A percentile compares a stretch with the other conserved stretches of the same genome.
phyloP scores from a whole-genome alignment of 257 asterid species.

The Forsythia suspensa region DNA sequence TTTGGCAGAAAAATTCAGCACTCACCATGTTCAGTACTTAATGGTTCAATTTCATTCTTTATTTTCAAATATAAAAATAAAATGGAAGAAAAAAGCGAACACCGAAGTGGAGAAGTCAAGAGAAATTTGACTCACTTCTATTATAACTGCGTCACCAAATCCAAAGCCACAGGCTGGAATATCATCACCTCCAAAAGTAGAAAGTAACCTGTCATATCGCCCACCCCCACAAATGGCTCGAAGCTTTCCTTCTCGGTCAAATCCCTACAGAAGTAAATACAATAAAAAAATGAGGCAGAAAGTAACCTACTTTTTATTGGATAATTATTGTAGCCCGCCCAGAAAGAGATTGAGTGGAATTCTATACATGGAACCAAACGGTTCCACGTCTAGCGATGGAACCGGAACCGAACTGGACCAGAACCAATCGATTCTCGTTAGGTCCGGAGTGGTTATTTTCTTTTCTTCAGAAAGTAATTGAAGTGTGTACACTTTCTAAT shows the following conservation, averaged over 20 bases:
- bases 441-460: background rate
- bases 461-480: background rate
- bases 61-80: background rate
- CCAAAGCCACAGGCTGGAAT: constrained; percentile 99
- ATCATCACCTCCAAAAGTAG: constrained; percentile 93
- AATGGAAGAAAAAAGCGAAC: background rate
- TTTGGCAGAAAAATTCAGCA: background rate
- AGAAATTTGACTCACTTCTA: constrained; percentile 69
- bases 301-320: background rate
- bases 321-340: background rate
- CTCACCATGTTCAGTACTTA: background rate
- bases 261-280: constrained; percentile 56
- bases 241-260: constrained; percentile 87
- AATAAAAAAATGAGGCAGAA: constrained; percentile 8
- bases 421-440: background rate
- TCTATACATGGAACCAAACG: background rate
- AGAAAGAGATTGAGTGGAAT: background rate
- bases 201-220: constrained; percentile 78
- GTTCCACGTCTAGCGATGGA: background rate
- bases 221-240: constrained; percentile 99
- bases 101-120: background rate
- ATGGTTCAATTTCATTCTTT: background rate
- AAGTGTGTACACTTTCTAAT: background rate
- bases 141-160: constrained; percentile 93
- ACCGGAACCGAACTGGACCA: background rate